Percentiles rank a stretch among this genome's conserved stretches.
phyloP scores from a whole-genome alignment of 73 alveolate species.

The Paramecium primaurelia region DNA sequence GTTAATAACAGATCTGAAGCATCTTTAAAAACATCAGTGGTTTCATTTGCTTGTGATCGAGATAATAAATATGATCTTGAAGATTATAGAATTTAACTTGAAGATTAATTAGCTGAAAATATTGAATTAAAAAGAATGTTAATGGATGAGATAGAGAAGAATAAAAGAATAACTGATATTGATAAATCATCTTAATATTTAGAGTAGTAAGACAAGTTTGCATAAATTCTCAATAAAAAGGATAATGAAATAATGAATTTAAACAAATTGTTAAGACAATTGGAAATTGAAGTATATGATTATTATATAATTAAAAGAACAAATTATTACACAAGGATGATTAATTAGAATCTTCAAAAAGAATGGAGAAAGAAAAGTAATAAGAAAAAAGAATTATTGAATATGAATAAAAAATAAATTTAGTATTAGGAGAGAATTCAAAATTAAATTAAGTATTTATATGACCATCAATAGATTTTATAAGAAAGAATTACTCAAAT shows the following conservation, averaged over 20 bases:
- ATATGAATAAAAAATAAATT: slow-evolving; percentile 18
- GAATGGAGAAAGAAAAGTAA: not conserved
- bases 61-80: not conserved
- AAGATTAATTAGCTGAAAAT: not conserved
- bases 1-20: not conserved
- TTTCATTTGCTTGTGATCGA: slow-evolving; percentile 7
- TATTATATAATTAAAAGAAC: not conserved
- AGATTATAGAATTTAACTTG: not conserved
- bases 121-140: not conserved
- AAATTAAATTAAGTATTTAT: slow-evolving; percentile 23
- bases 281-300: not conserved
- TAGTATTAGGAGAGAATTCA: not conserved
- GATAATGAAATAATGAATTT: not conserved
- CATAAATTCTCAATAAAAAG: not conserved
- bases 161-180: not conserved
- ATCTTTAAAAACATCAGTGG: not conserved
- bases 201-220: not conserved
- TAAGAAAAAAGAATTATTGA: not conserved
- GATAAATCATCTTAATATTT: not conserved
- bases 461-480: not conserved
- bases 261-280: not conserved
- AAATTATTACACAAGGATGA: not conserved
- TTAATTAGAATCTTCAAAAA: not conserved
- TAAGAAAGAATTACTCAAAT: not conserved
- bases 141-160: slow-evolving; percentile 23